Percentiles rank a stretch among this genome's conserved stretches.
These are phyloP conservation scores for Lasiodiplodia theobromae DNA, from an alignment of 2,329 filamentous ascomycete genomes.

Conservation along the genomic window DNA sequence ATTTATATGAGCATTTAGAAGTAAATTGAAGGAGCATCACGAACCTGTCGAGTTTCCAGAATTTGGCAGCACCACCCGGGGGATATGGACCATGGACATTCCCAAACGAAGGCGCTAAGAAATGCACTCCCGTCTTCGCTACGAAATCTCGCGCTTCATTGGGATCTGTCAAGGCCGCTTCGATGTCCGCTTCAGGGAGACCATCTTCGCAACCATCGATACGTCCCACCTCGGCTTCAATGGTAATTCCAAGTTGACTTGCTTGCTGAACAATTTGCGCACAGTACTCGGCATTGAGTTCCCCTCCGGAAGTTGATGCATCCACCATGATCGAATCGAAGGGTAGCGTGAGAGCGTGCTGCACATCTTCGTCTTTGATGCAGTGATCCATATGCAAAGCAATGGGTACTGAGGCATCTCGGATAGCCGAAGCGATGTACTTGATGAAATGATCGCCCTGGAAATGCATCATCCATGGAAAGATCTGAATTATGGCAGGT, in stretches of 20 bases:
- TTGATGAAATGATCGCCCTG: conserved; percentile 1
- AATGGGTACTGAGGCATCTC: conserved; percentile 60
- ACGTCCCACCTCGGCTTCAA: conserved; percentile 19
- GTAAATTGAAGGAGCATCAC: not conserved
- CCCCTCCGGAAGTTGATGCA: not conserved
- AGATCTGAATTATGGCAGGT: conserved; percentile 40
- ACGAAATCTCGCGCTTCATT: conserved; percentile 17
- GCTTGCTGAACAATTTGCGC: not conserved
- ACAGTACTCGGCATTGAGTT: conserved; percentile 2
- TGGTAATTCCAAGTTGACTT: not conserved
- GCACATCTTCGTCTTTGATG: conserved; percentile 15
- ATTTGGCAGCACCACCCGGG: conserved; percentile 31
- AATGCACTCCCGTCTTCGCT: conserved; percentile 13
- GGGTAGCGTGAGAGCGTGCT: conserved; percentile 1
- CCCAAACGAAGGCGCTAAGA: conserved; percentile 26
- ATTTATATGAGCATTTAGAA: not conserved
- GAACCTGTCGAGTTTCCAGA: conserved; percentile 11
- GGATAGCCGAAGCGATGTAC: conserved; percentile 43
- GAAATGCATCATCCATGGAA: conserved; percentile 3
- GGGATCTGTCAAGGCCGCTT: not conserved
- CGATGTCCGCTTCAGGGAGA: not conserved
- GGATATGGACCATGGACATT: conserved; percentile 34
- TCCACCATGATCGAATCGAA: conserved; percentile 29
- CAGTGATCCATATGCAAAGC: conserved; percentile 27
- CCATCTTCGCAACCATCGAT: conserved; percentile 25